Base-by-base conservation (phyloP, 2,329 filamentous ascomycete genomes). In the Xylogone sp. region DNA sequence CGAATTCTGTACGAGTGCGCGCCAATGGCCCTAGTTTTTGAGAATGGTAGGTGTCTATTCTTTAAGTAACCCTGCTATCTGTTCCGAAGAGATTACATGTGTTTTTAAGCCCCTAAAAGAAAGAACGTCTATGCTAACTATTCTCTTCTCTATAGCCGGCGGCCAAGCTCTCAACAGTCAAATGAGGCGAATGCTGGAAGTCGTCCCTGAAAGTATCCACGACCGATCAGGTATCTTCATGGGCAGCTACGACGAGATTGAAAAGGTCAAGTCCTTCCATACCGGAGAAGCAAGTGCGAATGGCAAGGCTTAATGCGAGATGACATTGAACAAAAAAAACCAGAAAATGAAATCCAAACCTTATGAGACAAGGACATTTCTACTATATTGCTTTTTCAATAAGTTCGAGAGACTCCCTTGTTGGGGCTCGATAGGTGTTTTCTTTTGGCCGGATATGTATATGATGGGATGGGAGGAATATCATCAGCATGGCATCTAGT, bases 21-120 rank as follows among this genome's bases (percentile, higher is more conserved):
- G 13, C 94, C 94, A 39, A 99, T 99, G 94, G 94, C 94, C 21
- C 88, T 97, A 86, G 83, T 99, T 6, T 97, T 99, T 71, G 94
- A 99, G 75, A 97, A 99, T 73, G 94, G 89, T 93, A 71, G 74
- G 86, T 76, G 6, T 20, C 18, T 19, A 10, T 51, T 39, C 44
- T 10, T 47, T n/a, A n/a, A n/a, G n/a, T 59, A 50, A 57, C 43
- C 47, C 10, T 9, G 18, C 20, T 45, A 9, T 18, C 22, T 31
- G 27, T 31, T 31, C 13, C 27, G n/a, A n/a, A n/a, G n/a, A n/a
- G n/a, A n/a, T n/a, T n/a, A n/a, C n/a, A n/a, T n/a, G n/a, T n/a
- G n/a, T n/a, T n/a, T n/a, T n/a, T n/a, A n/a, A n/a, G n/a, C n/a
- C n/a, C n/a, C n/a, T n/a, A 27, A 6, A 27, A 20, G 19, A 18